These are phyloP conservation scores for Sarocladiaceae sp. DNA, from an alignment of 2,329 filamentous ascomycete species.

Conservation along the genomic window DNA sequence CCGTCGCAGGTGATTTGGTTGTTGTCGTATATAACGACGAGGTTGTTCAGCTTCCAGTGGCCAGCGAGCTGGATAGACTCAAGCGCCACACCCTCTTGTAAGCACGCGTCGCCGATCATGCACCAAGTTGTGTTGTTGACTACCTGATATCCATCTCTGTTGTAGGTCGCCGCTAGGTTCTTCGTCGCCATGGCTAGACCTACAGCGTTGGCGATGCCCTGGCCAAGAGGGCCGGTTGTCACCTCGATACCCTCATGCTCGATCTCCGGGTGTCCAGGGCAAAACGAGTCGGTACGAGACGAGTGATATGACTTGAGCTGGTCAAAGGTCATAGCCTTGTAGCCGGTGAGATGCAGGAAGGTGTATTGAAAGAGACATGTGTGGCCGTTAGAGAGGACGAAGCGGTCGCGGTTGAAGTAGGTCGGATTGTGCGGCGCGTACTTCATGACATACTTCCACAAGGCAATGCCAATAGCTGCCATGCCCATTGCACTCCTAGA, in stretches of 20 bases:
- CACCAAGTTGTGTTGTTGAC: constrained; percentile 48
- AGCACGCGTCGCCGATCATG: constrained; percentile 51
- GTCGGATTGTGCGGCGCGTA: constrained; percentile 48
- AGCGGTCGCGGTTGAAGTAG: constrained; percentile 57
- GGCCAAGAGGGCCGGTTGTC: constrained; percentile 52
- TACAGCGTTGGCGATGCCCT: constrained; percentile 55
- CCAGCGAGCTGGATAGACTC: constrained; percentile 52
- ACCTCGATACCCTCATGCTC: constrained; percentile 52
- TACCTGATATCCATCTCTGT: constrained; percentile 40
- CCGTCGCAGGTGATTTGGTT: constrained; percentile 56
- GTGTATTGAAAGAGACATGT: constrained; percentile 48
- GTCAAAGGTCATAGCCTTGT: constrained; percentile 48
- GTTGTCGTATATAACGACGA: constrained; percentile 54
- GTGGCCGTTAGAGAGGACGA: constrained; percentile 56
- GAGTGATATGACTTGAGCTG: constrained; percentile 49
- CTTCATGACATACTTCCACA: constrained; percentile 56
- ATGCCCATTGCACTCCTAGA: constrained; percentile 48
- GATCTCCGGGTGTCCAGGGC: constrained; percentile 51
- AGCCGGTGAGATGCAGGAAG: constrained; percentile 47
- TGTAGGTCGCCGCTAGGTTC: constrained; percentile 47
- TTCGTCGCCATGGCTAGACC: constrained; percentile 53
- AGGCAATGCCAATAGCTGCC: constrained; percentile 53
- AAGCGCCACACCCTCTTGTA: constrained; percentile 51
- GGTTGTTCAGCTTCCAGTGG: constrained; percentile 48
- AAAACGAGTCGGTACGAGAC: constrained; percentile 38